Percentiles rank a stretch among this genome's conserved stretches.
phyloP scores from a whole-genome alignment of 768 basidiomycete genomes.

The Rhodotorula babjevae region DNA sequence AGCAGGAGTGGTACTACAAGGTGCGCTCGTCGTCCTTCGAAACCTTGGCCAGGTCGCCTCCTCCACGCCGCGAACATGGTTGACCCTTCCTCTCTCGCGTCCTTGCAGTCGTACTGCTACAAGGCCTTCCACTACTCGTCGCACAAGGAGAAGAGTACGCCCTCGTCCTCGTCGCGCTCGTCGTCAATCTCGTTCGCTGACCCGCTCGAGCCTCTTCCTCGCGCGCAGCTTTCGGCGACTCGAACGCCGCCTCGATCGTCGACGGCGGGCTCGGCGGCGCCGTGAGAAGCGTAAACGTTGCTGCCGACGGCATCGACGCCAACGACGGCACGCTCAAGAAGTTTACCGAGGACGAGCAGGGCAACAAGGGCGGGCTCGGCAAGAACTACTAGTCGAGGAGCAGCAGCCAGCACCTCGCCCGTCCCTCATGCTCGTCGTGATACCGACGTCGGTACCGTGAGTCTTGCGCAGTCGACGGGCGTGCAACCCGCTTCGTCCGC shows the following conservation, averaged over 20 bases:
- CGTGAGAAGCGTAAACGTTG: background rate
- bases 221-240: background rate
- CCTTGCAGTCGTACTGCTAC: constrained; percentile 3
- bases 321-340: constrained; percentile 6
- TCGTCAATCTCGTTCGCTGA: background rate
- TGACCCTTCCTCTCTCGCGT: too few species aligned
- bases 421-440: too few species aligned
- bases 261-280: constrained; percentile 5
- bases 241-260: constrained; percentile 1
- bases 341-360: background rate
- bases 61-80: too few species aligned
- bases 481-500: too few species aligned
- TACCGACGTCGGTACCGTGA: too few species aligned
- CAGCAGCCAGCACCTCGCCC: too few species aligned
- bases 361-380: background rate
- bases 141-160: constrained; percentile 4
- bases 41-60: too few species aligned
- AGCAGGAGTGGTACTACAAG: background rate
- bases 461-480: too few species aligned
- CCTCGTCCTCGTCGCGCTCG: background rate
- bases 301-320: background rate
- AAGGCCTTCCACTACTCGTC: constrained; percentile 1
- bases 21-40: too few species aligned
- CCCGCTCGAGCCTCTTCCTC: background rate
- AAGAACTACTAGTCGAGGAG: background rate